Evolutionary conservation across 768 basidiomycete genomes (phyloP).

Genomic region (Phylloporus sp.): DNA sequence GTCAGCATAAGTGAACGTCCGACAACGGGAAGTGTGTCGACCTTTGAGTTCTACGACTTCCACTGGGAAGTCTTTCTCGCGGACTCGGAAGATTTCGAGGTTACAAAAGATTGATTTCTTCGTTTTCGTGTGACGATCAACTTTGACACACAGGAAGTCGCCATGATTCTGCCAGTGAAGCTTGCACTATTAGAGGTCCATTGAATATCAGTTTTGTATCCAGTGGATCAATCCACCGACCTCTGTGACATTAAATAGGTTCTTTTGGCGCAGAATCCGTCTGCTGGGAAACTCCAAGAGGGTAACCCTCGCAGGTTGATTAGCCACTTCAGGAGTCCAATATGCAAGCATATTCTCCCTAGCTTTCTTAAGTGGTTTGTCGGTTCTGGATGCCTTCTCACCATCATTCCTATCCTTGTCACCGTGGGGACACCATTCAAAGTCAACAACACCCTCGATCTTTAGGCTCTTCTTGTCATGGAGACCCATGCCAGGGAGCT

Average conservation of each 20-base stretch:
- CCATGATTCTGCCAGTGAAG: slow-evolving; percentile 98
- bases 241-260: slow-evolving; percentile 96
- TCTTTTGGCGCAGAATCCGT: slow-evolving; percentile 83
- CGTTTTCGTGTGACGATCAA: slow-evolving; percentile 97
- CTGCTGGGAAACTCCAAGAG: slow-evolving; percentile 85
- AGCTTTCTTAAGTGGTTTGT: slow-evolving; percentile 53
- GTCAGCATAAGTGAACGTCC: slow-evolving; percentile 5
- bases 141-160: slow-evolving; percentile 97
- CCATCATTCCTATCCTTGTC: slow-evolving; percentile 81
- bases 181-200: slow-evolving; percentile 64
- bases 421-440: slow-evolving; percentile 95
- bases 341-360: slow-evolving; percentile 93
- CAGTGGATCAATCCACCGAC: slow-evolving; percentile 41
- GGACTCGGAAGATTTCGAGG: slow-evolving; percentile 93
- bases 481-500: slow-evolving; percentile 89
- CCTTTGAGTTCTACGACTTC: slow-evolving; percentile 98
- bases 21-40: slow-evolving; percentile 25
- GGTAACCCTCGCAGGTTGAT: slow-evolving; percentile 97
- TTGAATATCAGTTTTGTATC: not conserved
- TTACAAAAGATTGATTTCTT: slow-evolving; percentile 99
- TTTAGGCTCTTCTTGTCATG: slow-evolving; percentile 96
- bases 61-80: slow-evolving; percentile 96
- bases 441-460: slow-evolving; percentile 95
- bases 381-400: slow-evolving; percentile 38
- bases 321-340: slow-evolving; percentile 95